phyloP scores from a whole-genome alignment of 257 asterid species.

The Plantago major region DNA sequence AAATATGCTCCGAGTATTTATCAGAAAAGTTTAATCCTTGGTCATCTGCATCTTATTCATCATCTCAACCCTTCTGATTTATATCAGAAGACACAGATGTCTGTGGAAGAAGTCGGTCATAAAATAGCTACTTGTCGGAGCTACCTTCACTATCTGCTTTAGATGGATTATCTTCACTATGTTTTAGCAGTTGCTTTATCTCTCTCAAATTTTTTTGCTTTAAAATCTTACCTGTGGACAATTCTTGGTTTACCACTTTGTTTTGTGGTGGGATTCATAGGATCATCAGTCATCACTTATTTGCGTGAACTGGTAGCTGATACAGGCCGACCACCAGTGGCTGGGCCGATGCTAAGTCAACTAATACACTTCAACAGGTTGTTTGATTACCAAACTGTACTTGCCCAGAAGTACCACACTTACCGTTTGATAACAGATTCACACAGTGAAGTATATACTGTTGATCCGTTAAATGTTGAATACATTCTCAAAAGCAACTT shows the following conservation, averaged over 20 bases:
- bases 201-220: conserved; percentile 15
- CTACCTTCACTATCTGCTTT: not conserved
- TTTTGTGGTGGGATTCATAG: conserved; percentile 20
- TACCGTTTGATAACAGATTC: conserved; percentile 33
- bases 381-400: conserved; percentile 32
- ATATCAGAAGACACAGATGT: too few species aligned
- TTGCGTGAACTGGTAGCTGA: conserved; percentile 21
- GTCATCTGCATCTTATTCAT: too few species aligned
- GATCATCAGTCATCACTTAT: conserved; percentile 20
- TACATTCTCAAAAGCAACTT: conserved; percentile 38
- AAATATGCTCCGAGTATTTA: too few species aligned
- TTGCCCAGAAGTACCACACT: conserved; percentile 30
- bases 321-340: conserved; percentile 33
- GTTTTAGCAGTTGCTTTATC: conserved; percentile 20
- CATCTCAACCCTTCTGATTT: too few species aligned
- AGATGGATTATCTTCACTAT: conserved; percentile 20
- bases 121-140: too few species aligned
- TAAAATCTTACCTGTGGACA: conserved; percentile 20
- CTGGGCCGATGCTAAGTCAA: conserved; percentile 31
- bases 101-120: too few species aligned
- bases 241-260: conserved; percentile 27
- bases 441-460: conserved; percentile 28
- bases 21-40: too few species aligned
- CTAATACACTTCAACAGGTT: conserved; percentile 33
- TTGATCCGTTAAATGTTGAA: conserved; percentile 36